A percentile compares a stretch with the other conserved stretches of the same genome.
These are phyloP conservation scores for Mycena amicta DNA, from an alignment of 768 basidiomycete genomes.

Conservation along the genomic window DNA sequence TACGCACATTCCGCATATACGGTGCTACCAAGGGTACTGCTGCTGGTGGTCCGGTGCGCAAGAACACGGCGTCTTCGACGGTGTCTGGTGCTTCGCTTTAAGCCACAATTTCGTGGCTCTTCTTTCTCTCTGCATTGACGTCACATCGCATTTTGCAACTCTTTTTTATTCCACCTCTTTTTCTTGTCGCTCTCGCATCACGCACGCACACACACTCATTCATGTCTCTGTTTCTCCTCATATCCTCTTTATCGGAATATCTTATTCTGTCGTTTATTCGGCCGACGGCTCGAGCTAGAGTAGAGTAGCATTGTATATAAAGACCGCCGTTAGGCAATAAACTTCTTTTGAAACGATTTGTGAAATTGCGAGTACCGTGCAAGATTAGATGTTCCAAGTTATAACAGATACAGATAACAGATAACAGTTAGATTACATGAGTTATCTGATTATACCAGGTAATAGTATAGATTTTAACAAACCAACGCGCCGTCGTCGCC, in stretches of 20 bases:
- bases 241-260: background rate
- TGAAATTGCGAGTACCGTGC: too few species aligned
- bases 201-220: background rate
- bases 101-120: background rate
- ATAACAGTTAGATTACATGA: too few species aligned
- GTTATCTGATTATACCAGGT: too few species aligned
- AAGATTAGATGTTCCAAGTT: too few species aligned
- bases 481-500: too few species aligned
- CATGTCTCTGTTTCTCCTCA: too few species aligned
- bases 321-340: background rate
- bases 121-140: background rate
- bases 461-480: too few species aligned
- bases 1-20: constrained; percentile 56
- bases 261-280: background rate
- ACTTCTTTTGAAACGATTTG: background rate
- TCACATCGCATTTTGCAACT: background rate
- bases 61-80: background rate
- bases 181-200: background rate
- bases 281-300: background rate
- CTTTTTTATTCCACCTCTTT: background rate
- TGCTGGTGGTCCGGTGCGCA: background rate
- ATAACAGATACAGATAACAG: too few species aligned
- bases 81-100: background rate
- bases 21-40: constrained; percentile 45
- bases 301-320: background rate